These are phyloP conservation scores for Eucalyptus tenuipes DNA, from an alignment of 345 rosid species.

Conservation along the genomic window DNA sequence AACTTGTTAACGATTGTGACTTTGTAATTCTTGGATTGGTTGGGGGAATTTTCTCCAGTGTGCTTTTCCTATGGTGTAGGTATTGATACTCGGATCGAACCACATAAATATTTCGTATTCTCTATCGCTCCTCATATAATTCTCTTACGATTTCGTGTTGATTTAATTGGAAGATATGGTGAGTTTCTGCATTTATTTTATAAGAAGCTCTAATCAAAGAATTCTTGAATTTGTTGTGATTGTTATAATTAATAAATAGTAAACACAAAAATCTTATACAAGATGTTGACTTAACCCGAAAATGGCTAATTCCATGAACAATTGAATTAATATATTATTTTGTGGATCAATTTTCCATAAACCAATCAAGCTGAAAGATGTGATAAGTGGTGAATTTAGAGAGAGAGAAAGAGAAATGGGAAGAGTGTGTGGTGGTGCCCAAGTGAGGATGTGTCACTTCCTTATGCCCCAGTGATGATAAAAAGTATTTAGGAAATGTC, in stretches of 20 bases:
- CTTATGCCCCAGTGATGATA: background rate
- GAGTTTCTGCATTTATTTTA: background rate
- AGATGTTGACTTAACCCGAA: too few species aligned
- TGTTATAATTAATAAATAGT: too few species aligned
- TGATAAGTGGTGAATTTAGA: too few species aligned
- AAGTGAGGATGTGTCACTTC: background rate
- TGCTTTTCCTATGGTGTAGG: accelerated
- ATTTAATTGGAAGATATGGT: background rate
- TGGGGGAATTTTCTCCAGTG: background rate
- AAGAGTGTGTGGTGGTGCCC: background rate
- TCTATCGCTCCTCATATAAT: accelerated
- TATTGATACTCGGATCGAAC: accelerated
- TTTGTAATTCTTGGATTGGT: background rate
- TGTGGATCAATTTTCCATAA: too few species aligned
- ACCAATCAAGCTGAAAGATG: too few species aligned
- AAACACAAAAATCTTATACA: background rate
- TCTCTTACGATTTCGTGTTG: accelerated
- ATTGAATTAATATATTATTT: too few species aligned
- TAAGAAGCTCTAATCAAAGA: background rate
- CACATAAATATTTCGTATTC: too few species aligned
- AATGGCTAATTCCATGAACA: background rate
- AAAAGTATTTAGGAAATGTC: background rate
- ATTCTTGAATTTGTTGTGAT: background rate
- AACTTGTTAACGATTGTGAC: background rate
- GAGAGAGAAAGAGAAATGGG: background rate